Percentiles rank a stretch among this genome's conserved stretches.
phyloP scores from a whole-genome alignment of 1,284 basidiomycete genomes.

The Tilletia walkeri region DNA sequence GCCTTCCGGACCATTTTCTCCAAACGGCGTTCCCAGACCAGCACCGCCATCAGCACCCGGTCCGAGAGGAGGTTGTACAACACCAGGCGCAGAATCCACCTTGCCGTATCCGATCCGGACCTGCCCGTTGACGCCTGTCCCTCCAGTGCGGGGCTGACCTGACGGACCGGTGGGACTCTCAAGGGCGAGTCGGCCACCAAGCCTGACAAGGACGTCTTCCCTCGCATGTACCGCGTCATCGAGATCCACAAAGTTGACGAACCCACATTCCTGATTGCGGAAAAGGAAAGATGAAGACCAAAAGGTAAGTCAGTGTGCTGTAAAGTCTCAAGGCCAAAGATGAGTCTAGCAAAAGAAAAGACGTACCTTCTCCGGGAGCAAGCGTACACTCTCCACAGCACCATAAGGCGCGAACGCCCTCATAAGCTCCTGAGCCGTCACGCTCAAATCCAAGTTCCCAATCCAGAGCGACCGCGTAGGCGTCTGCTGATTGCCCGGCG shows the following conservation, averaged over 20 bases:
- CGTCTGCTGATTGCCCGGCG: conserved; percentile 62
- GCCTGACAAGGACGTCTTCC: conserved; percentile 90
- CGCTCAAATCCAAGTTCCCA: conserved; percentile 87
- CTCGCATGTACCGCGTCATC: conserved; percentile 90
- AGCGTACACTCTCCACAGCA: conserved; percentile 86
- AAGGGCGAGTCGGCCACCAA: conserved; percentile 82
- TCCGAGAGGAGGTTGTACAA: not conserved
- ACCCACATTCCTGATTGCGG: conserved; percentile 79
- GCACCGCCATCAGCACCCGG: not conserved
- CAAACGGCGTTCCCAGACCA: not conserved
- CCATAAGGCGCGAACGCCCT: conserved; percentile 93
- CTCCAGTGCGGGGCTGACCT: conserved; percentile 60
- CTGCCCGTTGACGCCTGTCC: conserved; percentile 64
- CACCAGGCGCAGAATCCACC: conserved; percentile 72
- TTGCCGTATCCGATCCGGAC: conserved; percentile 97
- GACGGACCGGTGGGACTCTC: not conserved
- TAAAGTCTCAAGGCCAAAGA: not conserved
- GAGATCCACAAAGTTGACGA: conserved; percentile 96
- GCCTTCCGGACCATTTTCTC: not conserved
- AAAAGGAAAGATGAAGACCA: not conserved
- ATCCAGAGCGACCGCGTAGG: conserved; percentile 96
- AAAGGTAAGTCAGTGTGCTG: not conserved
- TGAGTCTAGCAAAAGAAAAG: not conserved
- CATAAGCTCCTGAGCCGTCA: conserved; percentile 89
- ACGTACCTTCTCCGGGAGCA: conserved; percentile 89